Conservation (phyloP, 306 rosid genomes). For the Pterocarpus macrocarpus region DNA sequence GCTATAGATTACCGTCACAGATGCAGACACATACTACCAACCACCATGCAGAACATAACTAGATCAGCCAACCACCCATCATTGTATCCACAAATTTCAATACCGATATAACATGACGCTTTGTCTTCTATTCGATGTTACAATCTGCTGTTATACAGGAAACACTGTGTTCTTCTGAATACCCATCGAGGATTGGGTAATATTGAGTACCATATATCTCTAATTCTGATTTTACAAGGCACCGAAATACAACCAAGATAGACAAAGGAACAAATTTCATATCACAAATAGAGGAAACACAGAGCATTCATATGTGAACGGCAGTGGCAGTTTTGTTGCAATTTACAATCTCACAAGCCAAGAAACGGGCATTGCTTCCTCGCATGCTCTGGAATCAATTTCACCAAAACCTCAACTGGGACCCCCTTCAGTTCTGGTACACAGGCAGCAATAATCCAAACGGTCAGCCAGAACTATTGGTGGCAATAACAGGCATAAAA, state of each 20-base stretch:
- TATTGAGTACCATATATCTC: slow-evolving; percentile 54
- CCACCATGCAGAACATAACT: slow-evolving; percentile 1
- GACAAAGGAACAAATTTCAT: slow-evolving; percentile 47
- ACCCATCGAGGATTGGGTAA: slow-evolving; percentile 58
- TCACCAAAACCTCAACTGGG: slow-evolving; percentile 68
- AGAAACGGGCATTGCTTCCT: slow-evolving; percentile 83
- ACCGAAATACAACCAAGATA: slow-evolving; percentile 51
- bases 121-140: slow-evolving; percentile 55
- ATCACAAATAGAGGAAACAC: slow-evolving; percentile 46
- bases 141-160: slow-evolving; percentile 50
- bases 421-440: slow-evolving; percentile 83
- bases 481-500: slow-evolving; percentile 10
- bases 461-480: slow-evolving; percentile 14
- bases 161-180: slow-evolving; percentile 42
- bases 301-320: slow-evolving; percentile 39
- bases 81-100: slow-evolving; percentile 27
- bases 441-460: slow-evolving; percentile 35
- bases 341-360: slow-evolving; percentile 65
- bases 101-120: slow-evolving; percentile 45
- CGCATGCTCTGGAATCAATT: slow-evolving; percentile 84
- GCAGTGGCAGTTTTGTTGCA: slow-evolving; percentile 45
- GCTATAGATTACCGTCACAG: background rate
- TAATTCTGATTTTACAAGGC: slow-evolving; percentile 64
- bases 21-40: background rate
- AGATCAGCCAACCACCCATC: slow-evolving; percentile 37